These are phyloP conservation scores for Nicotiana noctiflora DNA, from an alignment of 257 asterid genomes.

Conservation along the genomic window DNA sequence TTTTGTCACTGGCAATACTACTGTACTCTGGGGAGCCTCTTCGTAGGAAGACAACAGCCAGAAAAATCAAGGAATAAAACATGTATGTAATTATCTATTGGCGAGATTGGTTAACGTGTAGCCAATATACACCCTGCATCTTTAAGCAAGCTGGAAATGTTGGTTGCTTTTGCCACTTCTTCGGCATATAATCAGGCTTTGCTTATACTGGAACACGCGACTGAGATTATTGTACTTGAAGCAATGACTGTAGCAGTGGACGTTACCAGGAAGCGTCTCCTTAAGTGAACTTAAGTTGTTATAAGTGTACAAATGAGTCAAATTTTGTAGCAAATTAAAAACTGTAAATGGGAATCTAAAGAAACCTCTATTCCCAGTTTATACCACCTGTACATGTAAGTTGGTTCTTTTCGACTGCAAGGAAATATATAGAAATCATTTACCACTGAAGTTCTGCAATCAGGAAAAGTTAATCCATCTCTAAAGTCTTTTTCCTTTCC, in stretches of 20 bases:
- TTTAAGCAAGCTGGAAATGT: background rate
- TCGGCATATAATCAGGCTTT: background rate
- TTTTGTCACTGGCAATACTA: constrained; percentile 45
- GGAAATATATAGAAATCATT: background rate
- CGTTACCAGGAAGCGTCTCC: background rate
- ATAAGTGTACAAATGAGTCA: background rate
- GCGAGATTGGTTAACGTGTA: background rate
- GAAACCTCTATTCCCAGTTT: background rate
- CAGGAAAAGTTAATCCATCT: background rate
- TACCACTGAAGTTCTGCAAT: background rate
- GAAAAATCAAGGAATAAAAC: constrained; percentile 30
- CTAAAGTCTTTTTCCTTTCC: background rate
- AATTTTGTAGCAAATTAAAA: background rate
- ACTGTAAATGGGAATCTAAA: background rate
- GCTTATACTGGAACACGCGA: background rate
- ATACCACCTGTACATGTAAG: background rate
- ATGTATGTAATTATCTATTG: background rate
- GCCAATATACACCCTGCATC: background rate
- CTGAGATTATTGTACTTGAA: background rate
- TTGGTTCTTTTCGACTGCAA: background rate
- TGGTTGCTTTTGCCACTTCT: background rate
- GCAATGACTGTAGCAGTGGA: background rate
- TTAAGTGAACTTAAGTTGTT: background rate
- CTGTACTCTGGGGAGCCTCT: constrained; percentile 45
- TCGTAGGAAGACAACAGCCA: constrained; percentile 19